Base-by-base conservation (phyloP, 1,284 basidiomycete genomes). In the Inonotus obliquus region DNA sequence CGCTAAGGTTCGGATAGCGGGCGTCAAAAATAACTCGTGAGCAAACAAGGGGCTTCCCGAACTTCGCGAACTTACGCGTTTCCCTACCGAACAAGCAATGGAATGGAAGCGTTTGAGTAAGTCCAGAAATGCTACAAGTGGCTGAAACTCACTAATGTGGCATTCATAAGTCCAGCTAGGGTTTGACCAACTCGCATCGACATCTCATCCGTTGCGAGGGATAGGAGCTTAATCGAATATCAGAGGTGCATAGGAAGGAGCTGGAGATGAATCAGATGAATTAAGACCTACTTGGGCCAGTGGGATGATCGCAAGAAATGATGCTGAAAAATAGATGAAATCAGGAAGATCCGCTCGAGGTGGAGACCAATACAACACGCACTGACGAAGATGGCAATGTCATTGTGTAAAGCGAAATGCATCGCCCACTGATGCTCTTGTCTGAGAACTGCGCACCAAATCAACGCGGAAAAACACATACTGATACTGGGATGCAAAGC, bases 131-230 rank as follows among this genome's bases (percentile, higher is more conserved):
- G 49, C 45, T 35, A 17, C 29, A n/a, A n/a, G 37, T 0, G 44
- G 45, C 62, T 55, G 54, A 29, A 32, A 59, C 44, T 66, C 68
- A 90, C 89, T 65, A 96, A 77, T 7, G 93, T 96, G 11, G 92
- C 93, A 72, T 95, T 95, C 63, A 95, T 72, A 13, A 95, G 78
- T 62, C 92, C 92, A 4, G 90, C 92, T 3, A 96, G 75, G 0
- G 93, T 94, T 74, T 95, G 91, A 1, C 93, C 89, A 1, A 91
- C 84, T 37, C 88, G 85, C 64, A 95, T 69, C 0, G 93, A 92
- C 4, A 95, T 72, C 68, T 96, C 91, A 67, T 96, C 94, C 0
- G 94, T 96, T 0, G 91, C 91, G 71, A 93, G 93, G 1, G 89
- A 90, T 4, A 96, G 81, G 3, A 96, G 75, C 80, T 92, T 73